Evolutionary conservation across 495 filamentous ascomycete genomes (phyloP), one percentile per base, ranked within the genome.

Genomic region (Stereocaulon alpinum): DNA sequence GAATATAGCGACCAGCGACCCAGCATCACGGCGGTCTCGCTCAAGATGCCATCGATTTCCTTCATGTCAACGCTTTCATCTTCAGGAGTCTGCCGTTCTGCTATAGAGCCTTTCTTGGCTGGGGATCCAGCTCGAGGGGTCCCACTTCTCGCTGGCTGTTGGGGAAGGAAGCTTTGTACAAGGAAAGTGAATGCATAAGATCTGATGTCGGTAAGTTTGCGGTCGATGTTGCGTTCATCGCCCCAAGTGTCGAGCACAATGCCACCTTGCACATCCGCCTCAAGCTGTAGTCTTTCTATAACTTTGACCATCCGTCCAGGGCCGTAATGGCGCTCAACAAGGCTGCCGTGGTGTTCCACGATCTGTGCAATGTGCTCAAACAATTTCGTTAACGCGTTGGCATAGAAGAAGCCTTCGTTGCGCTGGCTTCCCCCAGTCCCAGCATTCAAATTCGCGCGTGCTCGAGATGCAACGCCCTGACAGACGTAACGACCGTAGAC

Each of bases 361-460:
- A 98, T 96, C 67, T 91, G 87, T 3, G 94, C 93, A 63, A 98
- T 92, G 72, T 98, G 92, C 70, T 97, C 93, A 71, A 98, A 97
- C 42, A 98, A 69, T 68, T 88, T 89, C 4, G 91, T 96, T 56
- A 98, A 74, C 0, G 86, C 86, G 72, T 87, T 94, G 29, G 88
- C 91, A 70, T 95, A 97, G 76, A 96, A 95, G 71, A 92, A 88
- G 14, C 88, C 81, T 45, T 88, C 86, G 48, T 78, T 79, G 40
- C 70, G 76, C 64, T 87, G 85, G 45, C 78, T 78, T 30, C 73
- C 76, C 17, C 77, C 81, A 7, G 78, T 76, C 34, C 76, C 75
- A 0, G 76, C 73, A 68, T 86, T 91, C 60, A 98, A 76, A 66
- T 87, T 91, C 50, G 82, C 78, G 48, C 93, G 82, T 34, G 94